Evolutionary conservation across 805 yeast genomes (phyloP).

Genomic region (Starmerella powellii): DNA sequence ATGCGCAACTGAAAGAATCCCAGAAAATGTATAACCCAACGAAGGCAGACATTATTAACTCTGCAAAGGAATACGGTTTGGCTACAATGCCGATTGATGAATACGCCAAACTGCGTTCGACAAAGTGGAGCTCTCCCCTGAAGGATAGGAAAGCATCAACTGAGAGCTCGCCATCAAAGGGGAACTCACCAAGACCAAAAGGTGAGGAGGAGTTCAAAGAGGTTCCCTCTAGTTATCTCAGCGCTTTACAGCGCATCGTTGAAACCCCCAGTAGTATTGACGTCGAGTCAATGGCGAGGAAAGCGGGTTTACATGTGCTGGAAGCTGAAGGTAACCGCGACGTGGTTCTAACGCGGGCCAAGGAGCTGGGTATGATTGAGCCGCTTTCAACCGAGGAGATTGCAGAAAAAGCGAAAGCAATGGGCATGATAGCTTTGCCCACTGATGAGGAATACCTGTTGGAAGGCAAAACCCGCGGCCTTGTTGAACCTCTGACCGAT

Average conservation of each 20-base stretch:
- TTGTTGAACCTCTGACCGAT: conserved; percentile 38
- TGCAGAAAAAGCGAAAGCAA: background rate
- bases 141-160: background rate
- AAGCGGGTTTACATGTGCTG: conserved; percentile 20
- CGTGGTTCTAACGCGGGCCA: conserved; percentile 30
- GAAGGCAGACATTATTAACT: conserved; percentile 27
- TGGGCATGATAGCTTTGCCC: background rate
- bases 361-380: conserved; percentile 8
- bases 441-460: background rate
- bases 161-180: background rate
- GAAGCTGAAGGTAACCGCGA: conserved; percentile 30
- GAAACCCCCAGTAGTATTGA: conserved; percentile 27
- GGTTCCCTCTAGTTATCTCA: conserved; percentile 27
- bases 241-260: conserved; percentile 24
- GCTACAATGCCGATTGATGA: conserved; percentile 38
- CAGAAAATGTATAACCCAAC: conserved; percentile 28
- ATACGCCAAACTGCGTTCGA: conserved; percentile 27
- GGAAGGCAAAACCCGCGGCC: conserved; percentile 36
- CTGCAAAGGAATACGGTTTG: conserved; percentile 35
- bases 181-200: no score
- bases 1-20: conserved; percentile 25
- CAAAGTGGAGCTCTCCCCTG: conserved; percentile 7
- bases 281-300: conserved; percentile 22
- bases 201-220: conserved; percentile 19
- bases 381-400: conserved; percentile 2